phyloP scores from a whole-genome alignment of 169 alveolate species.

The Amoebophrya sp. region DNA sequence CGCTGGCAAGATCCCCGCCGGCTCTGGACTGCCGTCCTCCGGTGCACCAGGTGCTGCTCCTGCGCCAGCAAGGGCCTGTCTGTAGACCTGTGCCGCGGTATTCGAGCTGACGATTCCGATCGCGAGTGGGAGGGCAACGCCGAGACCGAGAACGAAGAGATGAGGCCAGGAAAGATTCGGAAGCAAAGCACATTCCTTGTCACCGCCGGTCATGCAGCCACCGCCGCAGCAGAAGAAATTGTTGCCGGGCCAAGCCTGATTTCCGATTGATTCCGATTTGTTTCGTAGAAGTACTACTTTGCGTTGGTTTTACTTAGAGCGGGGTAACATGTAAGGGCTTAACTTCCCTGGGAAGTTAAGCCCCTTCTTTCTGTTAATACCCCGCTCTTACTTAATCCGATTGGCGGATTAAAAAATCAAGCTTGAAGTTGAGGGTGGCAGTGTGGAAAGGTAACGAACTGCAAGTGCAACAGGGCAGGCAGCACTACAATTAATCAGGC shows the following conservation, averaged over 20 bases:
- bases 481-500: no score
- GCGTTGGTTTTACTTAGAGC: no score
- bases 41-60: background rate
- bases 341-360: background rate
- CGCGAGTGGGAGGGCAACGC: background rate
- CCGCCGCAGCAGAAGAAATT: background rate
- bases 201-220: background rate
- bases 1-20: background rate
- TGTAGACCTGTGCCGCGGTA: background rate
- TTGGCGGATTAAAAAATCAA: no score
- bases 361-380: no score
- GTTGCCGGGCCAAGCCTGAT: background rate
- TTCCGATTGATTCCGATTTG: no score
- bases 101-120: background rate
- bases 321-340: no score
- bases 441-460: no score
- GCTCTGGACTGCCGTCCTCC: background rate
- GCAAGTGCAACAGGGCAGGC: no score
- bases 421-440: no score
- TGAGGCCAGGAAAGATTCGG: background rate
- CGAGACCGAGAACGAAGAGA: background rate
- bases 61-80: background rate
- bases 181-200: background rate
- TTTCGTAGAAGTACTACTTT: no score
- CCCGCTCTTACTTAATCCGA: no score